Percentiles rank a stretch among this genome's conserved stretches.
These are phyloP conservation scores for Krasilnikovozyma curviuscula DNA, from an alignment of 768 basidiomycete genomes.

Conservation along the genomic window DNA sequence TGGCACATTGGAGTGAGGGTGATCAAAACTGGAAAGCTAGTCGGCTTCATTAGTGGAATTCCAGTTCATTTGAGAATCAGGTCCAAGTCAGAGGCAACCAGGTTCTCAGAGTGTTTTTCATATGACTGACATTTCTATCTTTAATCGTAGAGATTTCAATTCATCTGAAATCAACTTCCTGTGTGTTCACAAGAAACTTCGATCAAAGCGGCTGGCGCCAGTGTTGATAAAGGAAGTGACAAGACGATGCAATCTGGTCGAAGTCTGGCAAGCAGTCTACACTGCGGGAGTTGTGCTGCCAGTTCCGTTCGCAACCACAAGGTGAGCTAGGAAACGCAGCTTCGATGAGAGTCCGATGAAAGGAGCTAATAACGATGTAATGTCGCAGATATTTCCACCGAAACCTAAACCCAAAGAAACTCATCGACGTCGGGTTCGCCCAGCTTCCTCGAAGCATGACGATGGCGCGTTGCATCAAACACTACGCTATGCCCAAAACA, in stretches of 20 bases:
- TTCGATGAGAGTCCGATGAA: too few species aligned
- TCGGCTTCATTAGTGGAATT: slow-evolving; percentile 89
- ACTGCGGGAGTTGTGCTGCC: slow-evolving; percentile 86
- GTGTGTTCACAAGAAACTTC: slow-evolving; percentile 90
- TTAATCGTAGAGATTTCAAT: slow-evolving; percentile 36
- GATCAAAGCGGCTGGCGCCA: slow-evolving; percentile 82
- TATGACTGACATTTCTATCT: background rate
- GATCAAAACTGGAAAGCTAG: slow-evolving; percentile 70
- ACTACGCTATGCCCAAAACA: slow-evolving; percentile 42
- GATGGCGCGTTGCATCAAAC: slow-evolving; percentile 67
- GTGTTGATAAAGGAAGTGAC: slow-evolving; percentile 97
- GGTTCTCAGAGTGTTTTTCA: background rate
- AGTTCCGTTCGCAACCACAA: slow-evolving; percentile 72
- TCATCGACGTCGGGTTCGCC: slow-evolving; percentile 78
- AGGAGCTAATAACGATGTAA: too few species aligned
- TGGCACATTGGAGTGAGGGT: slow-evolving; percentile 96
- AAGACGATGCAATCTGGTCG: slow-evolving; percentile 67
- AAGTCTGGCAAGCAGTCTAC: slow-evolving; percentile 92
- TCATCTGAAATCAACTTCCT: slow-evolving; percentile 92
- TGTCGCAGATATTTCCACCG: slow-evolving; percentile 67
- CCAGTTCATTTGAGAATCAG: slow-evolving; percentile 73
- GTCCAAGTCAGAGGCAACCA: slow-evolving; percentile 36
- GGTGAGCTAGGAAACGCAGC: too few species aligned
- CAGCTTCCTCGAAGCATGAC: slow-evolving; percentile 70
- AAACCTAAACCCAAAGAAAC: slow-evolving; percentile 71